Conservation (phyloP, 768 basidiomycete genomes). For the Gyrodon lividus region DNA sequence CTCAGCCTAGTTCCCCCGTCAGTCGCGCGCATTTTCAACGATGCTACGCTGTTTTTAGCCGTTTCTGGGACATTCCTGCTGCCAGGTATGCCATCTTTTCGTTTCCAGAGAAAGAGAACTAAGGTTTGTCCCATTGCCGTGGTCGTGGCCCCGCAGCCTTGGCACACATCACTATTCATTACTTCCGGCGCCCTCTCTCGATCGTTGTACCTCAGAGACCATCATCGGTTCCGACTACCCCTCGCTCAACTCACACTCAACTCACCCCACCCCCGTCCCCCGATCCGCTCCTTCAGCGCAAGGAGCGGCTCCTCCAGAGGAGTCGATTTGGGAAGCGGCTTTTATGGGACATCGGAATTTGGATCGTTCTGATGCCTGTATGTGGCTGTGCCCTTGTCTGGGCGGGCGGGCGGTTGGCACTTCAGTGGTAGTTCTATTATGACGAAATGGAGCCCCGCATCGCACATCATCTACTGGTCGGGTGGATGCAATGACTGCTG, state of each 20-base stretch:
- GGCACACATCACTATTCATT: conserved; percentile 78
- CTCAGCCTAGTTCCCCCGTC: conserved; percentile 47
- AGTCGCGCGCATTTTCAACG: conserved; percentile 42
- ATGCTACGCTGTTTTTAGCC: conserved; percentile 48
- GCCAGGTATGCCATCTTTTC: conserved; percentile 44
- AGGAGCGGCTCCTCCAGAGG: conserved; percentile 82
- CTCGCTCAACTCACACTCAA: conserved; percentile 15
- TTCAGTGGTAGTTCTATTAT: conserved; percentile 48
- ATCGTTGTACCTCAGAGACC: conserved; percentile 71
- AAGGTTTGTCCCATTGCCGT: not conserved
- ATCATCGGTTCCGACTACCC: conserved; percentile 18
- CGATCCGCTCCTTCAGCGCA: conserved; percentile 79
- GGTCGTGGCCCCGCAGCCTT: conserved; percentile 43
- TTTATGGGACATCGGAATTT: conserved; percentile 82
- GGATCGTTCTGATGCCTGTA: conserved; percentile 64
- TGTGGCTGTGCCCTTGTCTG: conserved; percentile 57
- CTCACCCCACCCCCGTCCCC: conserved; percentile 33
- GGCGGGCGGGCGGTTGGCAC: conserved; percentile 51
- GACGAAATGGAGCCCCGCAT: not conserved
- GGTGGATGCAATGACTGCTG: not conserved
- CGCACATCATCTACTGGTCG: conserved; percentile 6
- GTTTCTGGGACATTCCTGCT: conserved; percentile 60
- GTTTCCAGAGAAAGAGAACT: not conserved
- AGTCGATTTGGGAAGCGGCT: conserved; percentile 69
- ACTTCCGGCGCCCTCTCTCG: conserved; percentile 78